Conservation (phyloP, 2,329 filamentous ascomycete species). For the Nemania sp. region DNA sequence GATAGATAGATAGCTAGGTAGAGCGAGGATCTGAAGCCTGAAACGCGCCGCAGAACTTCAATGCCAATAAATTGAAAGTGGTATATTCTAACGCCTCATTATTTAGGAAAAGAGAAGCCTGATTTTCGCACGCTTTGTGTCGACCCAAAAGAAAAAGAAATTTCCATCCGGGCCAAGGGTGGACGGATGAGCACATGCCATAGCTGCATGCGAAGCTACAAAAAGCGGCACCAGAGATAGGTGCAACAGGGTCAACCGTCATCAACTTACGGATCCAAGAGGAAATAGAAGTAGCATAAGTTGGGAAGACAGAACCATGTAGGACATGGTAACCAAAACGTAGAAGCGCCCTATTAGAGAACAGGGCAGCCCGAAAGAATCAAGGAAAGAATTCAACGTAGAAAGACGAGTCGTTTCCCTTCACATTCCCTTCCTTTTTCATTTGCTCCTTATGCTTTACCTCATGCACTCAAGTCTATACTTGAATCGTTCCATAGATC, state of each 20-base stretch:
- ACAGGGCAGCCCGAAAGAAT: background rate
- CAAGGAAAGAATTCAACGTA: conserved; percentile 4
- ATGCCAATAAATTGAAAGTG: conserved; percentile 7
- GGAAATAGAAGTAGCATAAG: background rate
- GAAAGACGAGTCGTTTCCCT: background rate
- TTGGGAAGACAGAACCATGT: conserved; percentile 3
- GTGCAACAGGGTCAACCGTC: background rate
- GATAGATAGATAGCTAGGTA: background rate
- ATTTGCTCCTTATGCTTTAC: conserved; percentile 13
- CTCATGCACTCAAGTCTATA: conserved; percentile 12
- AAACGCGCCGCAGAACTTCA: background rate
- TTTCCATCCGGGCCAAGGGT: background rate
- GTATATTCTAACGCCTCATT: conserved; percentile 26
- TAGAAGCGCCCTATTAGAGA: background rate
- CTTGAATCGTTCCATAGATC: conserved; percentile 14
- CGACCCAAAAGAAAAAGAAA: background rate
- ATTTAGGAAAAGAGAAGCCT: conserved; percentile 16
- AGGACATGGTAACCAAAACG: background rate
- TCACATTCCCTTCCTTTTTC: conserved; percentile 16
- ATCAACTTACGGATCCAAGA: conserved; percentile 9
- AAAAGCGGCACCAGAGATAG: background rate
- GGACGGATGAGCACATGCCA: background rate
- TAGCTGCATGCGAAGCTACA: conserved; percentile 5
- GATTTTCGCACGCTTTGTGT: background rate
- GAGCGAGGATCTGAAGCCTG: background rate